phyloP scores from a whole-genome alignment of 1,284 basidiomycete species.

The Rhodotorula sp. region DNA sequence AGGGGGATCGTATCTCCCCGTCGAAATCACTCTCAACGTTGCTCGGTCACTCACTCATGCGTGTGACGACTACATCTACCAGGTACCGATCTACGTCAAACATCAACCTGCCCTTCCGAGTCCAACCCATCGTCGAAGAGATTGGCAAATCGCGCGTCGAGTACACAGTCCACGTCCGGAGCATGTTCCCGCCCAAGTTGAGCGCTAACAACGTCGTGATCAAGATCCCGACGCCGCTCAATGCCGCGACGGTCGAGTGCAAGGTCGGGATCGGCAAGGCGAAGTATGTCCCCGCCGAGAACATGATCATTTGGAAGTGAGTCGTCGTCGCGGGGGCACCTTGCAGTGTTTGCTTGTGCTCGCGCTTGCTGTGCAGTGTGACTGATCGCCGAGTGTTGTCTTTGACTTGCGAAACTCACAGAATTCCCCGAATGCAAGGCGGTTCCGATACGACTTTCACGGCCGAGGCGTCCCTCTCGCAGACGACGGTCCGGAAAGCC shows the following conservation, averaged over 20 bases:
- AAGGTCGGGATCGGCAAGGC: conserved; percentile 91
- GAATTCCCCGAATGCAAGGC: conserved; percentile 88
- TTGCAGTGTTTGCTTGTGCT: background rate
- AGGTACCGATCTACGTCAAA: conserved; percentile 95
- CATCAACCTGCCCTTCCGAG: conserved; percentile 85
- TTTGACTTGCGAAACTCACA: conserved; percentile 47
- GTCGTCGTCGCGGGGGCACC: conserved; percentile 48
- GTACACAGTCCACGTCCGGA: conserved; percentile 83
- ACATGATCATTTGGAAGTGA: conserved; percentile 95
- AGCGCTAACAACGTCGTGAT: conserved; percentile 89
- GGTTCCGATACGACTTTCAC: conserved; percentile 83
- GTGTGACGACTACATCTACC: background rate
- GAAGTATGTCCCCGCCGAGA: conserved; percentile 93
- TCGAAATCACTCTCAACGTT: too few relatives aligned
- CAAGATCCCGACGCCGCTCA: conserved; percentile 91
- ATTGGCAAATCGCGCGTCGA: conserved; percentile 86
- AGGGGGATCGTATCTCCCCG: too few relatives aligned
- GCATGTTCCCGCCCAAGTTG: conserved; percentile 86
- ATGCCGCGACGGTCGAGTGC: conserved; percentile 86
- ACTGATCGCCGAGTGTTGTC: too few relatives aligned
- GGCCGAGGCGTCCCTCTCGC: conserved; percentile 77
- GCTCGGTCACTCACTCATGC: background rate
- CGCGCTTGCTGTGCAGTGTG: too few relatives aligned
- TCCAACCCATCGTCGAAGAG: conserved; percentile 90
- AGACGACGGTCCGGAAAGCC: conserved; percentile 83